phyloP scores from a whole-genome alignment of 176 grass and related monocot species.

The sorghum (Sorghum bicolor) region Sorghum_bicolor_NCBIv3 NC_012872.2:52172001-52172500 shows the following conservation, averaged over 20 bases:
- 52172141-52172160: slow-evolving; percentile 6
- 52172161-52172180: neutral
- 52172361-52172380: neutral
- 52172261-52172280: neutral
- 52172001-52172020: neutral
- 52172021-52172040: neutral
- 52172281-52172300: neutral
- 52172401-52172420: neutral
- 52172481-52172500: neutral
- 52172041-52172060: neutral
- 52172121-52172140: neutral
- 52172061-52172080: neutral
- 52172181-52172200: neutral
- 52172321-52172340: slow-evolving; percentile 22
- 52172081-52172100: neutral
- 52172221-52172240: neutral
- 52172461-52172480: neutral
- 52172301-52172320: slow-evolving; percentile 35
- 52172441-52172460: neutral
- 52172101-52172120: neutral
- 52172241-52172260: neutral
- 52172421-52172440: neutral
- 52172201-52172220: slow-evolving; percentile 17
- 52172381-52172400: neutral
- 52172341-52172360: neutral